Evolutionary conservation across 2,329 filamentous ascomycete genomes (phyloP).

Genomic region (Aschersonia sp.): DNA sequence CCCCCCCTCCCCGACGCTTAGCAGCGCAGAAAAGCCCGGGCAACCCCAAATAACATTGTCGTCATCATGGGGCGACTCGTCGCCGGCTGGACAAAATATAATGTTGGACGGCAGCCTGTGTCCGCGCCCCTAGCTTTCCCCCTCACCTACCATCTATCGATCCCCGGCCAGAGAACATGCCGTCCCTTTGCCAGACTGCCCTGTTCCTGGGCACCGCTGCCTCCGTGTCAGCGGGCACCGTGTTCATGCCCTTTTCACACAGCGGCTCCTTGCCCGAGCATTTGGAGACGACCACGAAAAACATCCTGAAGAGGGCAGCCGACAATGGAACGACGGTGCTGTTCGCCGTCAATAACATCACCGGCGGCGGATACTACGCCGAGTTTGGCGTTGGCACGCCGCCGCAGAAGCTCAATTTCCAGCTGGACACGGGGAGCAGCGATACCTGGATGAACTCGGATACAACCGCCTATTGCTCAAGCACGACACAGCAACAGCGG

Average conservation of each 20-base stretch:
- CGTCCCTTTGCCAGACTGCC: slow-evolving; percentile 7
- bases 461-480: slow-evolving; percentile 44
- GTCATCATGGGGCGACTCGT: too few species aligned
- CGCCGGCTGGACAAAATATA: neutral
- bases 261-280: neutral
- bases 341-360: slow-evolving; percentile 34
- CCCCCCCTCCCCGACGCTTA: too few species aligned
- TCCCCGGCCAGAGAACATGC: neutral
- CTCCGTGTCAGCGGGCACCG: slow-evolving; percentile 9
- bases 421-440: slow-evolving; percentile 49
- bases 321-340: slow-evolving; percentile 17
- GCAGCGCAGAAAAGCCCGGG: too few species aligned
- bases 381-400: slow-evolving; percentile 45
- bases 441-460: slow-evolving; percentile 48
- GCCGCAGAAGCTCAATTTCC: slow-evolving; percentile 35
- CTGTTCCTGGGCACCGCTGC: slow-evolving; percentile 8
- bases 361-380: slow-evolving; percentile 40
- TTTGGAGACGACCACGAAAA: neutral
- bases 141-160: neutral
- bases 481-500: slow-evolving; percentile 16
- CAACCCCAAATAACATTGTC: too few species aligned
- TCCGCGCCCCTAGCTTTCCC: too few species aligned
- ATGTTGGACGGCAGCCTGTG: neutral
- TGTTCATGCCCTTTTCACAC: slow-evolving; percentile 9
- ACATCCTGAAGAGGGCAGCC: slow-evolving; percentile 8